Evolutionary conservation across 2,329 filamentous ascomycete species (phyloP).

Genomic region (Alternaria rosae): DNA sequence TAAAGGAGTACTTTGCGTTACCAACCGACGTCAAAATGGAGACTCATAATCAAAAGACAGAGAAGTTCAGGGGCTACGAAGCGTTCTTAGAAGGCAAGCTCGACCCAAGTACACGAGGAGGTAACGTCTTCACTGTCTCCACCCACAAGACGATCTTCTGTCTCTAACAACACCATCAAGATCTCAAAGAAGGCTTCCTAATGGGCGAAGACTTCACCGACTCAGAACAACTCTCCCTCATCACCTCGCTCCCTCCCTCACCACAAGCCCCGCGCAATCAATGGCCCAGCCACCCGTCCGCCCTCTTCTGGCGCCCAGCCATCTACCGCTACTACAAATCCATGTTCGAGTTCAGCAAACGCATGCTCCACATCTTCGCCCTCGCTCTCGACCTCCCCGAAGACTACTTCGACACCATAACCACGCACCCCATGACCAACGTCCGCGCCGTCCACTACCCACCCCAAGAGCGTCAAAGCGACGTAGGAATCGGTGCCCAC

Average conservation of each 20-base stretch:
- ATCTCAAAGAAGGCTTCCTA: slow-evolving; percentile 47
- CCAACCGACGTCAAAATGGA: slow-evolving; percentile 47
- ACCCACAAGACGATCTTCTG: too few relatives aligned
- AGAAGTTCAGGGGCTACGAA: slow-evolving; percentile 48
- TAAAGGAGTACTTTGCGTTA: slow-evolving; percentile 43
- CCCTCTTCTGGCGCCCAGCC: slow-evolving; percentile 40
- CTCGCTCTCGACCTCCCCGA: slow-evolving; percentile 53
- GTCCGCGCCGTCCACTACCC: slow-evolving; percentile 54
- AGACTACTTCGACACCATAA: slow-evolving; percentile 48
- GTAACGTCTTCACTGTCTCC: slow-evolving; percentile 12
- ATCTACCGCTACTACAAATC: slow-evolving; percentile 43
- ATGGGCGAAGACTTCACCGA: slow-evolving; percentile 48
- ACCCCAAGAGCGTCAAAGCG: slow-evolving; percentile 37
- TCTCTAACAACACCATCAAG: slow-evolving; percentile 16
- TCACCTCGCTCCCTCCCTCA: slow-evolving; percentile 21
- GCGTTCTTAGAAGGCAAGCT: slow-evolving; percentile 47
- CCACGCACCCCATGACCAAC: slow-evolving; percentile 53
- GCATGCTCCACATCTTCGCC: slow-evolving; percentile 47
- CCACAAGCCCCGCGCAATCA: slow-evolving; percentile 36
- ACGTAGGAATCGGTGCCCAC: slow-evolving; percentile 53
- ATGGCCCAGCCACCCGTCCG: slow-evolving; percentile 39
- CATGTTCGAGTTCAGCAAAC: slow-evolving; percentile 40
- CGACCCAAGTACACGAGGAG: slow-evolving; percentile 46
- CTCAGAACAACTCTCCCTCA: slow-evolving; percentile 36
- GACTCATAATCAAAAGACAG: slow-evolving; percentile 45